Evolutionary conservation across 768 basidiomycete genomes (phyloP).

Genomic region (Pleurotus cornucopiae): DNA sequence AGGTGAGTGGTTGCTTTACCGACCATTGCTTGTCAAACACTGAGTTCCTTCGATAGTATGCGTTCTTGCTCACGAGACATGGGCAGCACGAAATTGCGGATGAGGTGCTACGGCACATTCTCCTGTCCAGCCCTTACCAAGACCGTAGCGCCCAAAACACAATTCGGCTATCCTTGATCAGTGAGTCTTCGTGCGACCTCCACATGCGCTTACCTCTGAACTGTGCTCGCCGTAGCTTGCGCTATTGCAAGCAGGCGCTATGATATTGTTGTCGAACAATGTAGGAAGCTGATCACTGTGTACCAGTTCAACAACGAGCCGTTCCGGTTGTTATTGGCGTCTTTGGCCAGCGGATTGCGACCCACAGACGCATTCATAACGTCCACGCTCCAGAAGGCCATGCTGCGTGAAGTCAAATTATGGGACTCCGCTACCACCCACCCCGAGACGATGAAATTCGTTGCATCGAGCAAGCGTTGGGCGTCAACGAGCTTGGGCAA

Average conservation of each 20-base stretch:
- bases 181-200: conserved; percentile 36
- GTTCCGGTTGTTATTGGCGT: conserved; percentile 68
- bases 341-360: conserved; percentile 65
- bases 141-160: conserved; percentile 58
- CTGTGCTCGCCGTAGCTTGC: conserved; percentile 49
- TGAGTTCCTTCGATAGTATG: conserved; percentile 46
- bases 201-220: neutral
- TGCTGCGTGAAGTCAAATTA: conserved; percentile 75
- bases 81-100: conserved; percentile 65
- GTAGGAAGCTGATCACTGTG: conserved; percentile 65
- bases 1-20: conserved; percentile 42
- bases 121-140: conserved; percentile 71
- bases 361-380: conserved; percentile 76
- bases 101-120: conserved; percentile 73
- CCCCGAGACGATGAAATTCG: conserved; percentile 61
- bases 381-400: conserved; percentile 76
- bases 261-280: conserved; percentile 63
- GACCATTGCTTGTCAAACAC: neutral
- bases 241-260: conserved; percentile 57
- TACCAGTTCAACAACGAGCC: conserved; percentile 90
- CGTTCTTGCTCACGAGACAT: conserved; percentile 61
- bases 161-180: conserved; percentile 71
- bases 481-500: conserved; percentile 34
- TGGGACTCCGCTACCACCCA: conserved; percentile 63
- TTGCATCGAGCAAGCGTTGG: conserved; percentile 53